Conservation (phyloP, 1,284 basidiomycete species). For the Fistulina hepatica region DNA sequence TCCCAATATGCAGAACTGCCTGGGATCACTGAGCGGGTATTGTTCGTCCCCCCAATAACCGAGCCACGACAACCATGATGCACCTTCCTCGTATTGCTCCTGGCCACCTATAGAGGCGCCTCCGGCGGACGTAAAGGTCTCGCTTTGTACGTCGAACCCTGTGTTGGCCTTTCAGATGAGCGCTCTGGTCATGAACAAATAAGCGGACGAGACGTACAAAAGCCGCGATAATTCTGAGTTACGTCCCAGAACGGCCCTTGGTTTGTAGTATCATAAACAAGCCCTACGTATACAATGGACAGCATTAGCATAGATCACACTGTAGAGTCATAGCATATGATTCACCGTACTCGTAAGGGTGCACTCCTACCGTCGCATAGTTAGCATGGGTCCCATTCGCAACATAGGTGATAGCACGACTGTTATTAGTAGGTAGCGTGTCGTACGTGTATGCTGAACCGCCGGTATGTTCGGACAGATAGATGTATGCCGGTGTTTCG, state of each 20-base stretch:
- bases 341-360: not conserved
- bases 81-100: not conserved
- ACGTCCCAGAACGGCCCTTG: slow-evolving; percentile 1
- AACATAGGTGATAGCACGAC: slow-evolving; percentile 8
- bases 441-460: slow-evolving; percentile 22
- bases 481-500: slow-evolving; percentile 21
- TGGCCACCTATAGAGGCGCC: not conserved
- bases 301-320: not conserved
- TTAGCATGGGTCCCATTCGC: not conserved
- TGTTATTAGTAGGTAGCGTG: slow-evolving; percentile 14
- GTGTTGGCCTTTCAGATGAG: not conserved
- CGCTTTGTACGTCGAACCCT: slow-evolving; percentile 1
- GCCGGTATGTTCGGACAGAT: slow-evolving; percentile 25
- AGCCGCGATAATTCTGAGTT: not conserved
- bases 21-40: not conserved
- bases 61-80: not conserved
- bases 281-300: not conserved
- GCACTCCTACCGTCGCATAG: not conserved
- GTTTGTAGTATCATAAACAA: not conserved
- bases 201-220: not conserved
- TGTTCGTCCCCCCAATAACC: not conserved
- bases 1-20: not conserved
- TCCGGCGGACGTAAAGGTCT: not conserved
- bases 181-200: not conserved
- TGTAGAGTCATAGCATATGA: too few relatives aligned